phyloP scores from a whole-genome alignment of 2,329 filamentous ascomycete species.

The Calonectria honghensis region DNA sequence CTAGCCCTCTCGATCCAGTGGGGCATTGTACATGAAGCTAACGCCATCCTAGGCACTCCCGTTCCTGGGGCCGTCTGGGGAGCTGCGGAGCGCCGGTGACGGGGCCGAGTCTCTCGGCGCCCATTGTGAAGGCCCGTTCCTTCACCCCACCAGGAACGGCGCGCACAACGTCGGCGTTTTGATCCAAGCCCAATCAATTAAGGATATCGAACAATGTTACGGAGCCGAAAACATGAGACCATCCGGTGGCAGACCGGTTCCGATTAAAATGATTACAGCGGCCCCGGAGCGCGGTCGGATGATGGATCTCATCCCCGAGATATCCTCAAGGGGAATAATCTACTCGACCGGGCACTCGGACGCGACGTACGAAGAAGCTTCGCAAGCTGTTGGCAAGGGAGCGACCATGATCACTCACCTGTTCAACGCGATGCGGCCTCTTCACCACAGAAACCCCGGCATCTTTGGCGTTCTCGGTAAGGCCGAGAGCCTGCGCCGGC shows the following conservation, averaged over 20 bases:
- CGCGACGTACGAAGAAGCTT: slow-evolving; percentile 88
- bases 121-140: slow-evolving; percentile 93
- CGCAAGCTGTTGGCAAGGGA: slow-evolving; percentile 81
- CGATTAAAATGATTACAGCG: slow-evolving; percentile 88
- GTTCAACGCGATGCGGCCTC: slow-evolving; percentile 94
- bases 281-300: slow-evolving; percentile 88
- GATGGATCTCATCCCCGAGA: slow-evolving; percentile 79
- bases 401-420: slow-evolving; percentile 94
- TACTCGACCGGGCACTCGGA: slow-evolving; percentile 92
- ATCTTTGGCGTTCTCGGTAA: slow-evolving; percentile 90
- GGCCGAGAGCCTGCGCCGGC: slow-evolving; percentile 74
- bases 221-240: slow-evolving; percentile 79
- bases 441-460: slow-evolving; percentile 93
- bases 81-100: slow-evolving; percentile 74
- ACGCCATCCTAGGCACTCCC: slow-evolving; percentile 75
- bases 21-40: slow-evolving; percentile 50
- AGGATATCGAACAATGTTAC: slow-evolving; percentile 83
- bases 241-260: slow-evolving; percentile 59
- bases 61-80: slow-evolving; percentile 83
- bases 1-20: slow-evolving; percentile 35
- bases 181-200: slow-evolving; percentile 76
- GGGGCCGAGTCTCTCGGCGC: slow-evolving; percentile 92
- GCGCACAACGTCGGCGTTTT: slow-evolving; percentile 87
- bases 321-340: slow-evolving; percentile 80
- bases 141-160: slow-evolving; percentile 88